These are phyloP conservation scores for Spathaspora gorwiae DNA, from an alignment of 805 yeast species.

Conservation along the genomic window DNA sequence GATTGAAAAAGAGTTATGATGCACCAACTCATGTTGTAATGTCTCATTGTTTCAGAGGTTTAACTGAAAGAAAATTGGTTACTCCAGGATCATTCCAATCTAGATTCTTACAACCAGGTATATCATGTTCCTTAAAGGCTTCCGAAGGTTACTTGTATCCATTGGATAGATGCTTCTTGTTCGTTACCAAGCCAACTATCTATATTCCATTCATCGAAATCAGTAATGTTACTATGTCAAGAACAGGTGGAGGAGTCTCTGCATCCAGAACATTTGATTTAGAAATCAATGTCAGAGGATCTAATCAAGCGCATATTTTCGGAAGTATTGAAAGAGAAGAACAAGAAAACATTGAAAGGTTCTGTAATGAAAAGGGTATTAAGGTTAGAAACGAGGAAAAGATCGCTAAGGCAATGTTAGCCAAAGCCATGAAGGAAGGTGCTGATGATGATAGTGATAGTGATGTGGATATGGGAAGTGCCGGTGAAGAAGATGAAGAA, in stretches of 20 bases:
- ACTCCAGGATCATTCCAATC: slow-evolving; percentile 81
- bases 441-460: slow-evolving; percentile 46
- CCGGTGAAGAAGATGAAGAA: slow-evolving; percentile 69
- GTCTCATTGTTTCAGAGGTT: slow-evolving; percentile 83
- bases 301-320: slow-evolving; percentile 67
- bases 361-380: slow-evolving; percentile 71
- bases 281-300: slow-evolving; percentile 66
- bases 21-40: slow-evolving; percentile 82
- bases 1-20: slow-evolving; percentile 72
- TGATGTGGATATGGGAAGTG: slow-evolving; percentile 52
- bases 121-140: slow-evolving; percentile 89
- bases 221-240: slow-evolving; percentile 70
- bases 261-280: slow-evolving; percentile 90
- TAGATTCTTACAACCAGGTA: slow-evolving; percentile 75
- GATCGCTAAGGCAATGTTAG: slow-evolving; percentile 77
- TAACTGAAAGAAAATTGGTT: slow-evolving; percentile 79
- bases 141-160: slow-evolving; percentile 92
- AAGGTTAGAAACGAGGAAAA: slow-evolving; percentile 84
- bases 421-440: slow-evolving; percentile 64
- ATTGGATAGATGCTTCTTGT: slow-evolving; percentile 85
- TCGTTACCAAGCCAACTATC: slow-evolving; percentile 90
- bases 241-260: slow-evolving; percentile 74
- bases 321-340: slow-evolving; percentile 89
- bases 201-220: slow-evolving; percentile 86
- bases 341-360: slow-evolving; percentile 72